Evolutionary conservation across 306 rosid species (phyloP).

Genomic region (cucumber (Cucumis sativus)): Cucumber_9930_V3 NC_026656.2:20139501-20140000

Average conservation of each 20-base stretch:
- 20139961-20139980: constrained; percentile 2
- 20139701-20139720: background rate
- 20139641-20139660: background rate
- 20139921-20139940: background rate
- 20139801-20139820: constrained; percentile 4
- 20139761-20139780: background rate
- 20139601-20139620: background rate
- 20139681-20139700: background rate
- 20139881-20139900: background rate
- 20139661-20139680: too few species aligned
- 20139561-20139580: background rate
- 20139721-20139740: background rate
- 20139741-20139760: background rate
- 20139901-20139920: background rate
- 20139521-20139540: background rate
- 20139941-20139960: background rate
- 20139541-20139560: background rate
- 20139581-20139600: constrained; percentile 1
- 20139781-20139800: constrained; percentile 1
- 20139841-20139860: background rate
- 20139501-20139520: constrained; percentile 47
- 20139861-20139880: background rate
- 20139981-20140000: background rate
- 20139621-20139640: background rate
- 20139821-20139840: constrained; percentile 5